Conservation (phyloP, 164 flowering plant species). For the grape (Vitis vinifera) region ASM3070453v1 NC_081818.1:24401501-24402000, state of each 20-base stretch:
- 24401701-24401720: too few relatives aligned
- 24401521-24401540: conserved; percentile 43
- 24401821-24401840: too few relatives aligned
- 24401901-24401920: too few relatives aligned
- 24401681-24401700: too few relatives aligned
- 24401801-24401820: too few relatives aligned
- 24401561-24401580: conserved; percentile 55
- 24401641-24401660: neutral
- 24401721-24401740: too few relatives aligned
- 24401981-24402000: neutral
- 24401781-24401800: neutral
- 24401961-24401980: neutral
- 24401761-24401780: neutral
- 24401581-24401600: conserved; percentile 49
- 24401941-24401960: too few relatives aligned
- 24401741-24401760: neutral
- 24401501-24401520: conserved; percentile 31
- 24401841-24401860: too few relatives aligned
- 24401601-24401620: conserved; percentile 46
- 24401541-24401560: conserved; percentile 70
- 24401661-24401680: neutral
- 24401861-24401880: too few relatives aligned
- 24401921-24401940: too few relatives aligned
- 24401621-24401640: conserved; percentile 43
- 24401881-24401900: too few relatives aligned